Evolutionary conservation across 768 basidiomycete species (phyloP).

Genomic region (Guyanaporus albipodus): DNA sequence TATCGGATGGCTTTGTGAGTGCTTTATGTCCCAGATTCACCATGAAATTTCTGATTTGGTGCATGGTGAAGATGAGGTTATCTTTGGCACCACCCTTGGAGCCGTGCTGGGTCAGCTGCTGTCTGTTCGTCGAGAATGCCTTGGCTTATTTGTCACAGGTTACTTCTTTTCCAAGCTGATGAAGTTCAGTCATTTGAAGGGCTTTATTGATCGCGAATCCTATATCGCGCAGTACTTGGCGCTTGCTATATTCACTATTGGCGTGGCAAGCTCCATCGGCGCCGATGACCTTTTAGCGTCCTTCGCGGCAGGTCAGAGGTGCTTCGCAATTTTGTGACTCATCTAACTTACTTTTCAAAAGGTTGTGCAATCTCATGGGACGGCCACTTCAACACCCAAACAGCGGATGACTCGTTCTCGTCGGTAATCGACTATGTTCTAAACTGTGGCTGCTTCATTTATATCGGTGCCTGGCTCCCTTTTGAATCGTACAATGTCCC

Average conservation of each 20-base stretch:
- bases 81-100: constrained; percentile 70
- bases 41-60: neutral
- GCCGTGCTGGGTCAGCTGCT: constrained; percentile 42
- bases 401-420: constrained; percentile 82
- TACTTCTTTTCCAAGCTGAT: constrained; percentile 67
- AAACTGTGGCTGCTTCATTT: constrained; percentile 77
- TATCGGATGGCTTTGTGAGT: constrained; percentile 70
- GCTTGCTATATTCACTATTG: constrained; percentile 68
- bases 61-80: constrained; percentile 63
- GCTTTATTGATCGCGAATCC: constrained; percentile 75
- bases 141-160: constrained; percentile 38
- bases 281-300: constrained; percentile 87
- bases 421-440: constrained; percentile 87
- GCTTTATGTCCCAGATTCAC: neutral
- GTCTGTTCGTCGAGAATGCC: neutral
- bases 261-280: constrained; percentile 76
- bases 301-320: constrained; percentile 68
- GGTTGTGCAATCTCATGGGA: constrained; percentile 93
- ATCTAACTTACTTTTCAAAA: constrained; percentile 21
- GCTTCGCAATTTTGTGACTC: neutral
- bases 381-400: constrained; percentile 73
- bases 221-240: constrained; percentile 84
- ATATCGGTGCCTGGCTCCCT: constrained; percentile 85
- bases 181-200: constrained; percentile 58
- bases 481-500: constrained; percentile 55